Base-by-base conservation (phyloP, 345 rosid species). In the Abelmoschus esculentus region DNA sequence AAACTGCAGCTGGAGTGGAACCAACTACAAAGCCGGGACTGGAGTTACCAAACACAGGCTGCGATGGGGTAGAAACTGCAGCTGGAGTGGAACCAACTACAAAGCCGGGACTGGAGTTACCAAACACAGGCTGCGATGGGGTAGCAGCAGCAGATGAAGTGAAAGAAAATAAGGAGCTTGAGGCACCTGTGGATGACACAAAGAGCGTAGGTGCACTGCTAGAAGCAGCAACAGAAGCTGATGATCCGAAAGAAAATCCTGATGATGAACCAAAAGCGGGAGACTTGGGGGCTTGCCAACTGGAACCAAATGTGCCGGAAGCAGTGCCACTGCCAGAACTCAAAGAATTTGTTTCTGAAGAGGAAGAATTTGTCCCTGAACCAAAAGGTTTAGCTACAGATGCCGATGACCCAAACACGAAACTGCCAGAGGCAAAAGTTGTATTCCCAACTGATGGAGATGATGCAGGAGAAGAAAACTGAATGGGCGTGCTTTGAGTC, bases 121-220 rank as follows among this genome's bases (percentile, higher is more conserved):
- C 83, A 73, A 86, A 91, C 62, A 71, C 73, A 8, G 91, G 74
- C 77, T 77, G 80, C 14, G 85, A 76, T 49, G 86, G 70, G 50
- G 87, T 62, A 60, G 76, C n/a, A n/a, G n/a, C n/a, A n/a, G n/a
- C n/a, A 31, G 89, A 69, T 36, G 91, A 72, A 71, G 73, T 77
- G 77, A 89, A 87, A 34, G 88, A 70, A 62, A 89, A 88, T 36
- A 72, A 10, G 15, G 89, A 72, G 56, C 78, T 71, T n/a, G 90
- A 83, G 5, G 89, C 58, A 67, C 68, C 78, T 17, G 74, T 56
- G 44, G 92, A 61, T 63, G 90, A 77, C 54, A 87, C 92, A 75
- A 89, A 88, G 61, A 76, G 50, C 49, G 71, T 61, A 50, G 93
- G 55, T 42, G 80, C 34, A 50, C 78, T 69, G 69, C 66, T 77